Evolutionary conservation across 1,284 basidiomycete genomes (phyloP).

Genomic region (Polyporus tsugae): DNA sequence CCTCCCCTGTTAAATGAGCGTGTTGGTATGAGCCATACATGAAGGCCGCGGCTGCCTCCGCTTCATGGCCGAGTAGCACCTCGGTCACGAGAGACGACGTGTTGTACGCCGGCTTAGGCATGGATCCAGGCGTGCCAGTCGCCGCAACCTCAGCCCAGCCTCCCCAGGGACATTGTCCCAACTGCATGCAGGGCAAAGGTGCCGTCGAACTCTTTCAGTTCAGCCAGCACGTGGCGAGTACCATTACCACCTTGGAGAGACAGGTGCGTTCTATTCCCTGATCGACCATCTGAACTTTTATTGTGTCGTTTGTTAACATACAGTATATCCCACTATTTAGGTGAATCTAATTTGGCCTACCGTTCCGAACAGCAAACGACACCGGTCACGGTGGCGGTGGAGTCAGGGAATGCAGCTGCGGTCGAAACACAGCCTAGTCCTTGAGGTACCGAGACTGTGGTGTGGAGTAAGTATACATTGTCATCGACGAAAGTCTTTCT

Average conservation of each 20-base stretch:
- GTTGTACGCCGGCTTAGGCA: neutral
- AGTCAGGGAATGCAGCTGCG: neutral
- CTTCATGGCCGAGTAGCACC: neutral
- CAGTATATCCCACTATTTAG: neutral
- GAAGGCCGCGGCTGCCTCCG: neutral
- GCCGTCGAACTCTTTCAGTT: constrained; percentile 1
- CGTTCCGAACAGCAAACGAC: neutral
- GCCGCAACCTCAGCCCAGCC: too few species aligned
- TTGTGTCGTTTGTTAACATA: neutral
- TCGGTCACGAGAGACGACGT: neutral
- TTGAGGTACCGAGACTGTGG: neutral
- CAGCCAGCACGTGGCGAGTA: neutral
- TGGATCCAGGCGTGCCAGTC: neutral
- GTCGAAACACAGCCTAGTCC: neutral
- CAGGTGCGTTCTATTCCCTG: neutral
- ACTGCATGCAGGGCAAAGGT: neutral
- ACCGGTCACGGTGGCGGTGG: neutral
- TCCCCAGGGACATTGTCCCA: neutral
- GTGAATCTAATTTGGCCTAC: neutral
- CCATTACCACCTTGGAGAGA: neutral
- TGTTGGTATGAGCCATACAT: constrained; percentile 1
- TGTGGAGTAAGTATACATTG: neutral
- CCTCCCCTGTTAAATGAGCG: neutral
- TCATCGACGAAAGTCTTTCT: too few species aligned
- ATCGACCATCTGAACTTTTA: neutral